Conservation (phyloP, 495 filamentous ascomycete genomes). For the Polyplosphaeria fusca region DNA sequence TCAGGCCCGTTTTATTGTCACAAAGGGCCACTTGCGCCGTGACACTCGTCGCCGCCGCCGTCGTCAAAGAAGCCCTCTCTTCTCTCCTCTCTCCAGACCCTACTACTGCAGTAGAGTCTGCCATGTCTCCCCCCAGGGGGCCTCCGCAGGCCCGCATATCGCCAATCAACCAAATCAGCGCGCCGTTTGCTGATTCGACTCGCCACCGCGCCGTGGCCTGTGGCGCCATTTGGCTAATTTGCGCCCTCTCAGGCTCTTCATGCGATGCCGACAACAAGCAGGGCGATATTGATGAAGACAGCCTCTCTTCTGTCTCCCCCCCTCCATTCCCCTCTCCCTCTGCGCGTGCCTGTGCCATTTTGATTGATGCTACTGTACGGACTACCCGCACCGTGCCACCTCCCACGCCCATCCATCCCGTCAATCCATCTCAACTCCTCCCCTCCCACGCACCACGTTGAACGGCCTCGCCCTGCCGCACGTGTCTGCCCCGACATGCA, state of each 20-base stretch:
- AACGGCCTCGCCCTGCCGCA: no score
- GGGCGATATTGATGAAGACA: not conserved
- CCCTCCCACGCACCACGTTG: not conserved
- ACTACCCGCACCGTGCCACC: not conserved
- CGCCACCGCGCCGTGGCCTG: not conserved
- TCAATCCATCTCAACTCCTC: not conserved
- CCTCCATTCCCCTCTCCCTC: not conserved
- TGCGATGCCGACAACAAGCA: not conserved
- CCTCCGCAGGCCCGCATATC: no score
- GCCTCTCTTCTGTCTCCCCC: no score
- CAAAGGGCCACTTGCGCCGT: no score
- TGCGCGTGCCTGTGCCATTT: constrained; percentile 6
- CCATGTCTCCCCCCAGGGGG: no score
- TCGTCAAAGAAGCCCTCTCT: no score
- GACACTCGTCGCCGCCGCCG: no score
- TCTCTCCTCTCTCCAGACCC: no score
- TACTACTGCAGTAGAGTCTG: no score
- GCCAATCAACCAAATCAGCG: constrained; percentile 1
- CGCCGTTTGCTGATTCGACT: constrained; percentile 2
- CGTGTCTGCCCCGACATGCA: not conserved
- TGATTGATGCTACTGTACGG: constrained; percentile 6
- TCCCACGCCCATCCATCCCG: not conserved
- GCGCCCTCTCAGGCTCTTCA: constrained; percentile 7
- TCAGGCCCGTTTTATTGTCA: no score
- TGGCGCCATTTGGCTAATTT: constrained; percentile 16